phyloP scores from a whole-genome alignment of 306 rosid genomes.

The Ceratonia siliqua region DNA sequence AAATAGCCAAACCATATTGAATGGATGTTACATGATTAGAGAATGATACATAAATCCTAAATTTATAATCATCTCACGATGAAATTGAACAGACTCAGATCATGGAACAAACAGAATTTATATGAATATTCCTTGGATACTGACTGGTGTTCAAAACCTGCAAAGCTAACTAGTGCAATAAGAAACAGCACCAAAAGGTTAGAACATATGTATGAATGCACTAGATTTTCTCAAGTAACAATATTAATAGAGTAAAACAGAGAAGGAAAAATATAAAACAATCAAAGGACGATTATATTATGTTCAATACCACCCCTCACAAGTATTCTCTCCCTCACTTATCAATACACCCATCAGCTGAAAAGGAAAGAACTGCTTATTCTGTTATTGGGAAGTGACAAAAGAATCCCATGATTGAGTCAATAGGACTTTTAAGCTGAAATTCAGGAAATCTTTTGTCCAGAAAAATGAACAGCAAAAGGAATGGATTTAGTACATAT shows the following conservation, averaged over 20 bases:
- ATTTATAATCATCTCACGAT: neutral
- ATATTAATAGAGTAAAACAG: conserved; percentile 5
- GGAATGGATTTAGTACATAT: neutral
- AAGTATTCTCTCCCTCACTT: neutral
- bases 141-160: neutral
- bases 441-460: neutral
- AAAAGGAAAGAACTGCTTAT: neutral
- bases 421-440: neutral
- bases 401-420: neutral
- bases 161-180: conserved; percentile 8
- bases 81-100: neutral
- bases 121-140: neutral
- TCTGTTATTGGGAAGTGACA: neutral
- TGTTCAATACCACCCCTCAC: neutral
- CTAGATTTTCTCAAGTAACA: conserved; percentile 3
- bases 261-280: neutral
- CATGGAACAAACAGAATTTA: neutral
- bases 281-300: neutral
- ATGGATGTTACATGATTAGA: neutral
- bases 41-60: neutral
- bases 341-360: neutral
- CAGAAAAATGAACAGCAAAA: neutral
- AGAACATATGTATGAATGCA: neutral
- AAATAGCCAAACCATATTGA: neutral
- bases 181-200: neutral